Evolutionary conservation across 2,329 filamentous ascomycete genomes (phyloP).

Genomic region (Fusarium musae): DNA sequence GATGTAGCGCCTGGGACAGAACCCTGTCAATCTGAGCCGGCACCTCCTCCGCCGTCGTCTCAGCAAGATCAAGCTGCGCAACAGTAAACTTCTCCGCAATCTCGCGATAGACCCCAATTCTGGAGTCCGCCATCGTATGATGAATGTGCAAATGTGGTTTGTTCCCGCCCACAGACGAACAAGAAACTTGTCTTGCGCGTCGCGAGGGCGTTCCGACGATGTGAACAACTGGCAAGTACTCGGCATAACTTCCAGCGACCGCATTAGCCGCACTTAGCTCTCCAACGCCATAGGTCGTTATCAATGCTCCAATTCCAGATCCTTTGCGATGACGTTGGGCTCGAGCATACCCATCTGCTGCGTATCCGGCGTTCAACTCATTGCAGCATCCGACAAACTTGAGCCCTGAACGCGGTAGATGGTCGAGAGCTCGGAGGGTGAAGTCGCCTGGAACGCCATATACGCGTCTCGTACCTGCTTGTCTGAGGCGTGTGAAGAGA

Average conservation of each 20-base stretch:
- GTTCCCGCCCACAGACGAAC: rapidly evolving
- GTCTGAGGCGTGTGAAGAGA: constrained; percentile 2
- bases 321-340: background rate
- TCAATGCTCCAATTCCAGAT: background rate
- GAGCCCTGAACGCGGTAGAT: background rate
- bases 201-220: constrained; percentile 16
- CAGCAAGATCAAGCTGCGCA: constrained; percentile 6
- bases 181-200: background rate
- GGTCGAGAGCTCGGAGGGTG: constrained; percentile 9
- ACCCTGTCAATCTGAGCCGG: background rate
- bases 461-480: background rate
- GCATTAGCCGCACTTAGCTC: constrained; percentile 23
- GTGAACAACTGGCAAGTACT: constrained; percentile 10
- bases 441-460: constrained; percentile 27
- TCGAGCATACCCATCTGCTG: constrained; percentile 23
- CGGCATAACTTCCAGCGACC: constrained; percentile 17
- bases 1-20: background rate
- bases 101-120: background rate
- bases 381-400: constrained; percentile 23
- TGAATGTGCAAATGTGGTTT: constrained; percentile 4
- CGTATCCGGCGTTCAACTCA: constrained; percentile 20
- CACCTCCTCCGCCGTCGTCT: background rate
- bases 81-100: constrained; percentile 16
- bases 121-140: constrained; percentile 3
- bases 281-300: constrained; percentile 12